phyloP scores from a whole-genome alignment of 1,284 basidiomycete species.

The Puccinia triticina region DNA sequence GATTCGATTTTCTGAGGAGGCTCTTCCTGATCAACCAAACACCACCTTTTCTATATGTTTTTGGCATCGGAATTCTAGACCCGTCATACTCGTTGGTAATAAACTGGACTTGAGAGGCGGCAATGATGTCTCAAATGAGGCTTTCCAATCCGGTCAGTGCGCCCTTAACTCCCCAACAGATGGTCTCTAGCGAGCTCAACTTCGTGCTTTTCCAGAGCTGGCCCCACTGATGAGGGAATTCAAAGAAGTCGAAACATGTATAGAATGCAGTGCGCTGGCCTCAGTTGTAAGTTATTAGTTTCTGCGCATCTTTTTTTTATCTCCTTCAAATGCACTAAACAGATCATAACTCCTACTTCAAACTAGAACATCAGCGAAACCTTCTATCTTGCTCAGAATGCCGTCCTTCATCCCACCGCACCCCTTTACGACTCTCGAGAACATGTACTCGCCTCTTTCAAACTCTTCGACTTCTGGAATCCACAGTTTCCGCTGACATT shows the following conservation, averaged over 20 bases:
- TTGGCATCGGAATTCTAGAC: constrained; percentile 67
- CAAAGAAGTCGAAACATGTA: constrained; percentile 98
- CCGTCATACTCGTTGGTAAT: constrained; percentile 95
- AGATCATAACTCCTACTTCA: neutral
- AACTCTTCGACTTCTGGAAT: neutral
- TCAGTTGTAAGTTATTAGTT: constrained; percentile 53
- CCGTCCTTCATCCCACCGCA: constrained; percentile 93
- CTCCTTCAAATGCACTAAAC: neutral
- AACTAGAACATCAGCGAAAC: constrained; percentile 89
- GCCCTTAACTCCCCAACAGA: neutral
- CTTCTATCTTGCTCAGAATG: constrained; percentile 99
- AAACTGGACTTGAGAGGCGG: constrained; percentile 95
- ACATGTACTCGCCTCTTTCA: constrained; percentile 67
- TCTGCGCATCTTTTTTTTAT: neutral
- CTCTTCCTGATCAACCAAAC: neutral
- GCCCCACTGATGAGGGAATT: constrained; percentile 94
- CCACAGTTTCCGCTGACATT: neutral
- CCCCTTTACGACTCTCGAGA: constrained; percentile 95
- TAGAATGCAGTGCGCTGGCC: constrained; percentile 87
- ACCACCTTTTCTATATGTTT: neutral
- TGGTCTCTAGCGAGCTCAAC: neutral
- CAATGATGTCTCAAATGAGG: constrained; percentile 83
- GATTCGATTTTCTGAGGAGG: neutral
- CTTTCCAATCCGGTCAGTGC: constrained; percentile 73
- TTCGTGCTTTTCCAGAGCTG: constrained; percentile 65